Percentiles rank a stretch among this genome's conserved stretches.
Evolutionary conservation across 1,139 yeast genomes (phyloP).

Genomic region (Pichia sp.): DNA sequence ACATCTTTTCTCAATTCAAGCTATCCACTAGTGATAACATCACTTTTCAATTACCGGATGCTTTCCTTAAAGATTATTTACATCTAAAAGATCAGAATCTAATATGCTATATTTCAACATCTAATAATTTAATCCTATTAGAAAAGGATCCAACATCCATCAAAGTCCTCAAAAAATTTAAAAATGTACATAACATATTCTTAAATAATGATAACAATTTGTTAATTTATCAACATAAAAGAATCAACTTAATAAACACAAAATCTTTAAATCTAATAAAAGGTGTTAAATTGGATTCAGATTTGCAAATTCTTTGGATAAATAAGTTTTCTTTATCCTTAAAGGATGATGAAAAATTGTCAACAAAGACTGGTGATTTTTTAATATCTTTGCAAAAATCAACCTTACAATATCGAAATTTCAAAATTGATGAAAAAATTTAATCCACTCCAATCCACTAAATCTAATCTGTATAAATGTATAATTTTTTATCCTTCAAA

Average conservation of each 20-base stretch:
- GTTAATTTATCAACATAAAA: not conserved
- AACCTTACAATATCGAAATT: not conserved
- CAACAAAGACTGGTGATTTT: not conserved
- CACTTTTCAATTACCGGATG: not conserved
- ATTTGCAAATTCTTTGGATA: not conserved
- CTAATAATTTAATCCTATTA: not conserved
- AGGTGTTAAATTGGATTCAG: not conserved
- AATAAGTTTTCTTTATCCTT: not conserved
- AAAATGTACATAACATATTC: not conserved
- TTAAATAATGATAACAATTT: not conserved
- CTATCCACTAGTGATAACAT: not conserved
- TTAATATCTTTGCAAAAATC: not conserved
- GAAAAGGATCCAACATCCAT: no score
- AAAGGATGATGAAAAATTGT: not conserved
- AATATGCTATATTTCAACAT: not conserved
- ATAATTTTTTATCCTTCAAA: conserved; percentile 2
- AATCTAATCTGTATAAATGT: conserved; percentile 12
- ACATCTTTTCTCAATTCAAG: not conserved
- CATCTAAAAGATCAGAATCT: not conserved
- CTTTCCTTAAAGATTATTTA: not conserved
- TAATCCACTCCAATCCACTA: no score
- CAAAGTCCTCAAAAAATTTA: not conserved
- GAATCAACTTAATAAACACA: not conserved
- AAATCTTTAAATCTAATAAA: not conserved
- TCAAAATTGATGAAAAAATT: not conserved